Conservation (phyloP, 1,284 basidiomycete genomes). For the Ustilago hordei region DNA sequence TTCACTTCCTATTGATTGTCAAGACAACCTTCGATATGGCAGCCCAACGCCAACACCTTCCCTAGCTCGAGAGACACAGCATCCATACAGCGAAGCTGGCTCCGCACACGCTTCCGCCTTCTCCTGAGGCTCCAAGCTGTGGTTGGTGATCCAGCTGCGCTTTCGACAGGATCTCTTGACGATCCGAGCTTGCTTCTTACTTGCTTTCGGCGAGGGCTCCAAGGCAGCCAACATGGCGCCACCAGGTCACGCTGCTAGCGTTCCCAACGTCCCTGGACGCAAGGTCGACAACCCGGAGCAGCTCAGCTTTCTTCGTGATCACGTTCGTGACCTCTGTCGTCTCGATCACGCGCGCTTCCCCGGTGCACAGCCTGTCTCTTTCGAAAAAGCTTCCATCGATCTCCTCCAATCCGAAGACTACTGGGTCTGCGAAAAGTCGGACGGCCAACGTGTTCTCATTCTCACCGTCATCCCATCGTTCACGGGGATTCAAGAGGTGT, state of each 20-base stretch:
- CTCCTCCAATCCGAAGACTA: conserved; percentile 72
- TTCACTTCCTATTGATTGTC: background rate
- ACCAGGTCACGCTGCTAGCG: conserved; percentile 38
- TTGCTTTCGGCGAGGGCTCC: background rate
- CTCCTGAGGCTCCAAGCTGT: conserved; percentile 14
- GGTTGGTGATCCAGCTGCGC: conserved; percentile 15
- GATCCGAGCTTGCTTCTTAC: background rate
- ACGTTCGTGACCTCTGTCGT: conserved; percentile 47
- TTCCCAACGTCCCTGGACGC: conserved; percentile 46
- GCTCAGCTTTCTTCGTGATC: conserved; percentile 41
- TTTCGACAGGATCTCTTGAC: background rate
- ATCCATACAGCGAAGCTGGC: background rate
- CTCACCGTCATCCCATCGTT: conserved; percentile 76
- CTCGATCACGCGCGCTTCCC: conserved; percentile 53
- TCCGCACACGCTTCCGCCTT: conserved; percentile 7
- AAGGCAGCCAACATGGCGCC: conserved; percentile 39
- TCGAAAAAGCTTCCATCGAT: conserved; percentile 51
- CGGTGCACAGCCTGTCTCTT: conserved; percentile 64
- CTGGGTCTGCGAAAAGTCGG: conserved; percentile 99
- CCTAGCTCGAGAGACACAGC: background rate
- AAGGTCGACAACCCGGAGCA: conserved; percentile 37
- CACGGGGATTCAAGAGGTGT: conserved; percentile 76
- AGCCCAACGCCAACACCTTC: background rate
- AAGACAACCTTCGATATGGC: background rate
- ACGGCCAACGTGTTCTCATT: conserved; percentile 91